Evolutionary conservation across 768 basidiomycete genomes (phyloP).

Genomic region (Lenzites betulinus): DNA sequence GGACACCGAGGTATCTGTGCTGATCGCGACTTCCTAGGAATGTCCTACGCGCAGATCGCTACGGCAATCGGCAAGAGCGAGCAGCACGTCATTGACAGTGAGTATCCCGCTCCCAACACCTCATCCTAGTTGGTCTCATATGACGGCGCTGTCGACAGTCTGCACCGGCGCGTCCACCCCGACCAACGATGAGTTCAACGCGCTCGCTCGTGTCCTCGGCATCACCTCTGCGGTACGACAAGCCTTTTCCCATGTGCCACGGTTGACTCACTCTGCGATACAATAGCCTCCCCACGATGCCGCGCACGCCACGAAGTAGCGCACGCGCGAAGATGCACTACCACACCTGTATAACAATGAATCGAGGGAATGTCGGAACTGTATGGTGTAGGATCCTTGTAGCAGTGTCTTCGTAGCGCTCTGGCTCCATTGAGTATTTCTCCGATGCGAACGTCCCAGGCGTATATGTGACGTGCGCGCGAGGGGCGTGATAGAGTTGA

Average conservation of each 20-base stretch:
- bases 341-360: slow-evolving; percentile 7
- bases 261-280: background rate
- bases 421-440: background rate
- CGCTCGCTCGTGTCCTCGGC: slow-evolving; percentile 30
- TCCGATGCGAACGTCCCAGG: background rate
- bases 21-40: slow-evolving; percentile 36
- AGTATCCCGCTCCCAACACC: background rate
- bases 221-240: slow-evolving; percentile 27
- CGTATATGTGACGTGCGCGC: background rate
- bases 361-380: slow-evolving; percentile 15
- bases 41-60: slow-evolving; percentile 54
- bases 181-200: slow-evolving; percentile 32
- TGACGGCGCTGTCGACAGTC: slow-evolving; percentile 16
- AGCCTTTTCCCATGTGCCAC: background rate
- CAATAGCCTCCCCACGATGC: slow-evolving; percentile 32
- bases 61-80: slow-evolving; percentile 41
- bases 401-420: background rate
- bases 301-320: slow-evolving; percentile 27
- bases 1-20: background rate
- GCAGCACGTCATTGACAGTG: slow-evolving; percentile 59
- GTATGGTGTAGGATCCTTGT: slow-evolving; percentile 1
- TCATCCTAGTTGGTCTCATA: background rate
- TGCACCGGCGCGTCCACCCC: slow-evolving; percentile 29
- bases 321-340: background rate
- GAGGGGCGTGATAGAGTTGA: background rate